Percentiles rank a stretch among this genome's conserved stretches.
Evolutionary conservation across 2,329 filamentous ascomycete genomes (phyloP).

Genomic region (Pyrenochaeta sp.): DNA sequence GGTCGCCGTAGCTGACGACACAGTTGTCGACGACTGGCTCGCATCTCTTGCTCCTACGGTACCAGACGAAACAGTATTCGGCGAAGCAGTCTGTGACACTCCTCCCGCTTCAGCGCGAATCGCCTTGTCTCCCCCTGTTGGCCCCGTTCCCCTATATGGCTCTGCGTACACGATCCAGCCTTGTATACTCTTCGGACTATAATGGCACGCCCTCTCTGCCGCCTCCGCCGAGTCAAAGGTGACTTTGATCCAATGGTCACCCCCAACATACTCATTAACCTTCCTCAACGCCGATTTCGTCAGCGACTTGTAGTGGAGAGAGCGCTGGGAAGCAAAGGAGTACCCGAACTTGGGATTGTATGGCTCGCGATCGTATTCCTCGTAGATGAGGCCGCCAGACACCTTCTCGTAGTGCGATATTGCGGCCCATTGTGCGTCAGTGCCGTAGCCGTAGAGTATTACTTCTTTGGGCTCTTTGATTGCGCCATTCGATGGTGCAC

Average conservation of each 20-base stretch:
- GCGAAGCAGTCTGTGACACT: conserved; percentile 41
- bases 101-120: conserved; percentile 50
- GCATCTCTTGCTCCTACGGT: conserved; percentile 35
- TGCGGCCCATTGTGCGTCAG: conserved; percentile 77
- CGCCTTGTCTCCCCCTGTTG: conserved; percentile 52
- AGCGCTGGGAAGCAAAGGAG: conserved; percentile 73
- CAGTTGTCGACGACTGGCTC: conserved; percentile 48
- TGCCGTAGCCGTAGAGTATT: conserved; percentile 83
- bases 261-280: conserved; percentile 82
- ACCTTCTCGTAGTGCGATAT: conserved; percentile 88
- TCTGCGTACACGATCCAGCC: conserved; percentile 60
- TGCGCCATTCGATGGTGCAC: conserved; percentile 48
- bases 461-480: conserved; percentile 74
- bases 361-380: conserved; percentile 91
- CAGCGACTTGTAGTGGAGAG: conserved; percentile 72
- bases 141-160: conserved; percentile 55
- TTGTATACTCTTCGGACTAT: conserved; percentile 57
- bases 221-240: conserved; percentile 60
- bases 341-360: conserved; percentile 76
- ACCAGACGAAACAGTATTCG: conserved; percentile 45
- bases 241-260: conserved; percentile 84
- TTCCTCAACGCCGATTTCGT: conserved; percentile 77
- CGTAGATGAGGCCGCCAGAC: conserved; percentile 80
- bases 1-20: conserved; percentile 53
- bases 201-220: conserved; percentile 58